Evolutionary conservation across 768 basidiomycete species (phyloP).

Genomic region (Floccularia luteovirens): DNA sequence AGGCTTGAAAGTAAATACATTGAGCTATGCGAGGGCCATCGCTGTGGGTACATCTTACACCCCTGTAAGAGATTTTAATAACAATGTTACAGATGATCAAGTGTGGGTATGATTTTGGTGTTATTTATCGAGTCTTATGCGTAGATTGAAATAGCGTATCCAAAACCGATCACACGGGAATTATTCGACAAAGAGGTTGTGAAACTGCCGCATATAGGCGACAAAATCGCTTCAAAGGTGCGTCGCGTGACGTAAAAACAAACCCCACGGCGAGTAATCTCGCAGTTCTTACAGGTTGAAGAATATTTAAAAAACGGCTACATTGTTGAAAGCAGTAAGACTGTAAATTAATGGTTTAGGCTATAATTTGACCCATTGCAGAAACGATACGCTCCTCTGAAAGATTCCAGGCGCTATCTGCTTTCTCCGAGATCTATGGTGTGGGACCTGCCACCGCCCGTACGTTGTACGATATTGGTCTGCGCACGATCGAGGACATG

Average conservation of each 20-base stretch:
- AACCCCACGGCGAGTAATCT: neutral
- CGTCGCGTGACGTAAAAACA: neutral
- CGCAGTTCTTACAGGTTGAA: constrained; percentile 34
- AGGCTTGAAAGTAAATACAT: constrained; percentile 55
- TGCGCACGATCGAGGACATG: constrained; percentile 65
- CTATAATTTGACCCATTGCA: constrained; percentile 37
- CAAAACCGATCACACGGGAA: constrained; percentile 27
- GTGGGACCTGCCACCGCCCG: constrained; percentile 70
- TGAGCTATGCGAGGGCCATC: constrained; percentile 69
- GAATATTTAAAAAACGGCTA: constrained; percentile 50
- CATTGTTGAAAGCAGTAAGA: constrained; percentile 54
- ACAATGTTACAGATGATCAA: constrained; percentile 18
- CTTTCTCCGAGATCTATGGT: constrained; percentile 61
- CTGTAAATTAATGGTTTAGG: neutral
- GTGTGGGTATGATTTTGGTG: constrained; percentile 11
- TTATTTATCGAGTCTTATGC: neutral
- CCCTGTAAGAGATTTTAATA: neutral
- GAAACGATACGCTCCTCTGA: constrained; percentile 37
- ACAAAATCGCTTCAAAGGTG: constrained; percentile 45
- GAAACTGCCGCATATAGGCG: constrained; percentile 41
- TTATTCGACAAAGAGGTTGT: constrained; percentile 28
- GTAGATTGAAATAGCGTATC: constrained; percentile 34
- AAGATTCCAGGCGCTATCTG: constrained; percentile 48
- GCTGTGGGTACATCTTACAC: constrained; percentile 33
- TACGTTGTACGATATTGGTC: constrained; percentile 52